Conservation (phyloP, 192 early-diverging fungal genomes). For the Polychytrium aggregatum region DNA sequence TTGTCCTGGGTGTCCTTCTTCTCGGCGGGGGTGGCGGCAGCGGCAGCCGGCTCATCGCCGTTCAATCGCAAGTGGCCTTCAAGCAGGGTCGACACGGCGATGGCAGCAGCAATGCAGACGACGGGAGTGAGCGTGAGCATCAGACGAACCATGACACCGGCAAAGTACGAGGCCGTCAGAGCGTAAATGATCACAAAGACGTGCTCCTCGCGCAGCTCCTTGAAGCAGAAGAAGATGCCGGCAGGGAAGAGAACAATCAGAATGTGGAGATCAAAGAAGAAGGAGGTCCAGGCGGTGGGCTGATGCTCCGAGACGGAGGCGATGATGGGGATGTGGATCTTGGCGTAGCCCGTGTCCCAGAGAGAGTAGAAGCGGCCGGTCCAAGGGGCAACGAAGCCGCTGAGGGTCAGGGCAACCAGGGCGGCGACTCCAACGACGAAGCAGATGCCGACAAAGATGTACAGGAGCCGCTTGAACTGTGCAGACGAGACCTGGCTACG, state of each 20-base stretch:
- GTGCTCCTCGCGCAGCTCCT: constrained; percentile 86
- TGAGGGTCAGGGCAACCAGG: constrained; percentile 63
- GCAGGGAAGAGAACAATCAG: constrained; percentile 95
- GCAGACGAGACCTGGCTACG: constrained; percentile 65
- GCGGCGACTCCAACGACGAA: constrained; percentile 44
- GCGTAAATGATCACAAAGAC: constrained; percentile 96
- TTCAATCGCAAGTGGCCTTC: constrained; percentile 66
- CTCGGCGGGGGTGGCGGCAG: constrained; percentile 5
- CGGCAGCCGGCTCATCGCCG: constrained; percentile 7
- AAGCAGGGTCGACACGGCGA: constrained; percentile 78
- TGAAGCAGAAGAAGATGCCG: constrained; percentile 95
- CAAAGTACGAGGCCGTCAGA: constrained; percentile 98
- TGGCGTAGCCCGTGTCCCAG: constrained; percentile 99
- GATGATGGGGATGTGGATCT: constrained; percentile 98
- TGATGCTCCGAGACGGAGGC: constrained; percentile 99
- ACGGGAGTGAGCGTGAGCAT: constrained; percentile 97
- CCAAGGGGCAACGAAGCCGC: constrained; percentile 91
- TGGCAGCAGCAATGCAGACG: constrained; percentile 87
- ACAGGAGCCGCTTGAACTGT: constrained; percentile 78
- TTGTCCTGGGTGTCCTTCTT: constrained; percentile 18
- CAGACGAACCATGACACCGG: constrained; percentile 98
- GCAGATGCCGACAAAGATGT: constrained; percentile 44
- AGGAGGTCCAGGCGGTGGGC: constrained; percentile 97
- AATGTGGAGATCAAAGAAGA: constrained; percentile 98
- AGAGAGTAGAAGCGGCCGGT: constrained; percentile 99